Base-by-base conservation (phyloP, 306 rosid genomes). In the Herpetospermum pedunculosum region DNA sequence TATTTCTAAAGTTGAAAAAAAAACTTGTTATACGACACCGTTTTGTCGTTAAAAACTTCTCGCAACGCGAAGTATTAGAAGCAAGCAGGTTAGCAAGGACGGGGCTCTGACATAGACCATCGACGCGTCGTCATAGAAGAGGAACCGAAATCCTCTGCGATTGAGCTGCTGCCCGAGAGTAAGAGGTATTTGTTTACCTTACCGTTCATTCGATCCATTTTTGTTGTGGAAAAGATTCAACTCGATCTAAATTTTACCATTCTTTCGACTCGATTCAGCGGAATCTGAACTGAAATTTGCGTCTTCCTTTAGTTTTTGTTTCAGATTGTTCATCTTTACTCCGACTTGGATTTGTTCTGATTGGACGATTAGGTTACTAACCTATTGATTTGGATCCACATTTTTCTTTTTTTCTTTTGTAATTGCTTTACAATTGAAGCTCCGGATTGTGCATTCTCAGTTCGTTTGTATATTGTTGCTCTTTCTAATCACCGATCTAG, bases 101-200 rank as follows among this genome's bases (percentile, higher is more conserved):
- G n/a, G n/a, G n/a, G n/a, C n/a, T n/a, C n/a, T n/a, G n/a, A n/a
- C n/a, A n/a, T n/a, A n/a, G n/a, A n/a, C 38, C 53, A 21, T 41
- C 52, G 23, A 67, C 73, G 53, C 73, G 13, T 67, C 37, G 21
- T 68, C 54, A 3, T 14, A 30, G 68, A 43, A 68, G 28, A 43
- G 10, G 21, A 64, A 35, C 19, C 73, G 23, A 26, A 43, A 68
- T 37, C 30, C 52, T 67, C 21, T 41, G 50, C 73, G 28, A 64
- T 64, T 0, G 71, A 19, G 71, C 72, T 65, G 50, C 50, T 40
- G 72, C 21, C 37, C 1, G 53, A 35, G 70, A n/a, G n/a, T n/a
- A n/a, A n/a, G n/a, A 68, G 73, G 73, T 68, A 68, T 67, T 67
- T 43, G 28, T 37, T 23, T 67, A 23, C 18, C 53, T 23, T 67